Conservation (phyloP, 345 rosid species). For the Chamaenerion angustifolium region DNA sequence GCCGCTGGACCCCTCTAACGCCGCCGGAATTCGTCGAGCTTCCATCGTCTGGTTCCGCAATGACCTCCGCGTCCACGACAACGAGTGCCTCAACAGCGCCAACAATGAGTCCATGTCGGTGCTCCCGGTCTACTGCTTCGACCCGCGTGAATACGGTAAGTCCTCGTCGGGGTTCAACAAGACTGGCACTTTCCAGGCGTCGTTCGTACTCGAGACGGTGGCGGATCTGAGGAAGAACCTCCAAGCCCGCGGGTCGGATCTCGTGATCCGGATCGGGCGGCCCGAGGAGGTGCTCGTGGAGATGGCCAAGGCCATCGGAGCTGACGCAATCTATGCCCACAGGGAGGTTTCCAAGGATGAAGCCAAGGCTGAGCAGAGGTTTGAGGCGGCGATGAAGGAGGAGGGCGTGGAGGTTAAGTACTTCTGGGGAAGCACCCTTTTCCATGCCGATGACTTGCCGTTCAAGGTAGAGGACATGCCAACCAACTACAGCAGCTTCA, state of each 20-base stretch:
- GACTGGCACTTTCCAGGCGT: constrained; percentile 76
- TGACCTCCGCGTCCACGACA: constrained; percentile 89
- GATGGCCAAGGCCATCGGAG: constrained; percentile 78
- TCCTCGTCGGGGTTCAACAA: constrained; percentile 83
- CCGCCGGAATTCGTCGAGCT: constrained; percentile 72
- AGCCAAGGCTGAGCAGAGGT: constrained; percentile 77
- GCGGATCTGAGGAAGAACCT: constrained; percentile 77
- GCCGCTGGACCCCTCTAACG: constrained; percentile 74
- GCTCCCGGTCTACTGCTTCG: constrained; percentile 90
- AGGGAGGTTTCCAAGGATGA: constrained; percentile 80
- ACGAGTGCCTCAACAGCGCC: constrained; percentile 75
- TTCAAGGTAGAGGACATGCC: constrained; percentile 86
- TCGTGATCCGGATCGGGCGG: constrained; percentile 72
- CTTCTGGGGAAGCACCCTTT: constrained; percentile 95
- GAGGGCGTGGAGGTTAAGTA: constrained; percentile 80
- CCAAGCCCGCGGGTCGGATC: constrained; percentile 86
- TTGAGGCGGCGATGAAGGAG: constrained; percentile 75
- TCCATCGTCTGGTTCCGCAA: constrained; percentile 89
- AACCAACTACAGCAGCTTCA: constrained; percentile 57
- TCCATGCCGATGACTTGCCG: constrained; percentile 87
- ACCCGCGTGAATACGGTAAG: constrained; percentile 85
- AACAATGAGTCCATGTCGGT: constrained; percentile 74
- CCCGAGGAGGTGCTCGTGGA: constrained; percentile 72
- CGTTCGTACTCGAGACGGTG: constrained; percentile 82
- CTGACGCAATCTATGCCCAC: constrained; percentile 82